Evolutionary conservation across 2,329 filamentous ascomycete genomes (phyloP), one percentile per base, ranked within the genome.

Genomic region (Leptodontidium sp.): DNA sequence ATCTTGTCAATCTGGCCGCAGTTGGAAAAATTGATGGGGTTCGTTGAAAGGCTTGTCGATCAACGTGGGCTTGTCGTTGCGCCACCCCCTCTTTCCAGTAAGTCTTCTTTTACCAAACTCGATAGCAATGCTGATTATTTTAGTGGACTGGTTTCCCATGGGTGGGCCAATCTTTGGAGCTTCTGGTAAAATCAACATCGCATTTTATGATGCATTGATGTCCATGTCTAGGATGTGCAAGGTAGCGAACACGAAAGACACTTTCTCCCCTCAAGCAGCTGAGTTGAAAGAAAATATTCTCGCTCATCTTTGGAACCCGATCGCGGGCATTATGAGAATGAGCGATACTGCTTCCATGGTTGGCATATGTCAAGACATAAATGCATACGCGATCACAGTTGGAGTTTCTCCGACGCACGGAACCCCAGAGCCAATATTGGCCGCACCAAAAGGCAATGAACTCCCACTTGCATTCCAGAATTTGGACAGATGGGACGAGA

Each of bases 121-220:
- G 11, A 5, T 55, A 45, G 26, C 38, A 40, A 35, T 47, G n/a
- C 53, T 71, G 38, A 71, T 57, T 45, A 15, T 40, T 17, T 4
- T 35, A 72, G 68, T 74, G 68, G 72, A 73, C 50, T 74, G 68
- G 68, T 70, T 73, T 26, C 72, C 72, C 35, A 55, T 72, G 63
- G 68, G 72, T 12, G 70, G 71, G 8, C 70, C 70, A 9, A 65
- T 70, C 17, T 73, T 74, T 45, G 72, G 73, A 9, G 73, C 73
- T 38, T 74, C 73, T 47, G 66, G 68, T 0, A 72, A 75, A 43
- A 71, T 72, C n/a, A 73, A 75, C 59, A 52, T 75, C 11, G 71
- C 73, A 32, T 73, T 68, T 49, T 74, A 70, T 45, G 72, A 75
- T 65, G 70, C 71, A 40, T 43, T 74, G 49, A 68, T 57, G 24